Evolutionary conservation across 1,139 yeast species (phyloP), one percentile per base, ranked within the genome.

Genomic region (Suzukiozyma palmioleophila): DNA sequence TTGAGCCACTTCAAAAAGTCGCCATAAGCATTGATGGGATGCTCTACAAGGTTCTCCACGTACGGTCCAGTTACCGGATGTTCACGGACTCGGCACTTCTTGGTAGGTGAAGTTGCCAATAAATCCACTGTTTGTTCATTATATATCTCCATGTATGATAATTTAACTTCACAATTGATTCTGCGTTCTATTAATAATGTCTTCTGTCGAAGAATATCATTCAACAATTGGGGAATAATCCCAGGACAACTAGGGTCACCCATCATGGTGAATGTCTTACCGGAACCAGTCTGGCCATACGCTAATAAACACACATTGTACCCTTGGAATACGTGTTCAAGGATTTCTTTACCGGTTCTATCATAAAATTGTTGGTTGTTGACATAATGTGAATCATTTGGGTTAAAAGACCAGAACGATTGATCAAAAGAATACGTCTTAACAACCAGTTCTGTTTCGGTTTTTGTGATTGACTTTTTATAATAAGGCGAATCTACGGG

Each of bases 191-290:
- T 58, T 13, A 63, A 49, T 0, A 60, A 54, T 35, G 77, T 68
- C 41, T 69, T 63, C 27, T 64, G 65, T 3, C 53, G 51, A 46
- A 83, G 73, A n/a, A 84, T 62, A 46, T 77, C 80, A 33, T 64
- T 52, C 36, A 84, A 73, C 2, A 81, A 64, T 38, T 74, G 55
- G 0, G 90, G 89, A 22, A 83, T 78, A 27, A 84, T 54, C 0
- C 90, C 90, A 0, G 75, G 75, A 13, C 72, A 72, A 12, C 50
- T 50, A 0, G 62, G 56, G 8, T 57, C 50, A 0, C 90, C 90
- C 81, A 81, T 78, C 89, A 84, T 83, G 1, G 90, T 81, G 50
- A 68, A 76, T 0, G 90, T 79, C 52, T 84, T 84, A 3, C 92
- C 92, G 1, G 72, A 63, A 2, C 90, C 84, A 0, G 92, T 84